Conservation (phyloP, 805 yeast species). For the Komagataella phaffii region DNA sequence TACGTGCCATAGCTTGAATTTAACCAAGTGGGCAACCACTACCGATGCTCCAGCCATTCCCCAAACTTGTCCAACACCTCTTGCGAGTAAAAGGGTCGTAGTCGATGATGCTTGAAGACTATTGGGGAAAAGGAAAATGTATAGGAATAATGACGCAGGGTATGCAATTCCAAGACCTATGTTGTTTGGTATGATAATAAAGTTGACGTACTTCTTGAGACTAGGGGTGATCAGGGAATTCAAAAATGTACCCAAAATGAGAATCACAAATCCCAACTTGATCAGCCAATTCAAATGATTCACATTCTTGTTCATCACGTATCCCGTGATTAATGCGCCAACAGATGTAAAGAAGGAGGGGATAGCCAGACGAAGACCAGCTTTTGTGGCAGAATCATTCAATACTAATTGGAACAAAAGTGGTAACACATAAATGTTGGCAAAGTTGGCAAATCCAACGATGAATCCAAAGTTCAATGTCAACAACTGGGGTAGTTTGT, state of each 20-base stretch:
- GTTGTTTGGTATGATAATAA: constrained; percentile 21
- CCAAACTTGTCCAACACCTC: constrained; percentile 27
- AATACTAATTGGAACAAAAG: constrained; percentile 26
- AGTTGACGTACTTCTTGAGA: constrained; percentile 14
- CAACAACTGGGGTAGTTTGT: constrained; percentile 11
- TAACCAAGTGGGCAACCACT: constrained; percentile 5
- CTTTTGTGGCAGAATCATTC: constrained; percentile 24
- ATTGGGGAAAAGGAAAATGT: constrained; percentile 18
- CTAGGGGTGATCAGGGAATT: constrained; percentile 12
- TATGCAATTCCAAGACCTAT: constrained; percentile 25
- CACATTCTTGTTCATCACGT: constrained; percentile 18
- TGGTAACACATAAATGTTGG: constrained; percentile 28
- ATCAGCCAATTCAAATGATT: constrained; percentile 16
- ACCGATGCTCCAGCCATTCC: constrained; percentile 19
- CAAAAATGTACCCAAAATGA: constrained; percentile 22
- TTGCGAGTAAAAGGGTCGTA: constrained; percentile 21
- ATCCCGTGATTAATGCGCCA: constrained; percentile 26
- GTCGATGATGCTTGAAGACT: constrained; percentile 24
- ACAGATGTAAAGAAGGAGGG: constrained; percentile 29
- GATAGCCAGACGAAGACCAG: constrained; percentile 26
- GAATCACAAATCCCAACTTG: constrained; percentile 18
- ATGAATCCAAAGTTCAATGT: constrained; percentile 18
- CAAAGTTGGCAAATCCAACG: constrained; percentile 24
- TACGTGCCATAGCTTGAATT: not conserved
- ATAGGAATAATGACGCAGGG: constrained; percentile 22